These are phyloP conservation scores for Ambrosiella cleistominuta DNA, from an alignment of 2,329 filamentous ascomycete species.

Conservation along the genomic window DNA sequence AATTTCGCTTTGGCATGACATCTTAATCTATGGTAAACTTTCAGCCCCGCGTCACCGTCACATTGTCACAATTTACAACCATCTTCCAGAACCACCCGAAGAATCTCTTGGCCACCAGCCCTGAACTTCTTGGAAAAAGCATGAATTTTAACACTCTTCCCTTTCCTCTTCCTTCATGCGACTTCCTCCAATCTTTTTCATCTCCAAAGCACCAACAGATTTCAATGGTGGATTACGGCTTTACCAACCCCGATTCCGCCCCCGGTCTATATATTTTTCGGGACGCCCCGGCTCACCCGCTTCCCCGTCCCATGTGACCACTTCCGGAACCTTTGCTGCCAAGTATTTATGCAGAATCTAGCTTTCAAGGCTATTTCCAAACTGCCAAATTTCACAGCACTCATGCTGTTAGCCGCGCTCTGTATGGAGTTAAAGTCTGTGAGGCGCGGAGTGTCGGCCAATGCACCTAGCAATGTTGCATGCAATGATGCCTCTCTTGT, in stretches of 20 bases:
- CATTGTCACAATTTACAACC: not conserved
- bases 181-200: not conserved
- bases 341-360: not conserved
- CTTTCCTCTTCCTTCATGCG: not conserved
- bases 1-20: no score
- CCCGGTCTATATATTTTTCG: not conserved
- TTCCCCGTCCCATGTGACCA: not conserved
- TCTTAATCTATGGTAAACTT: not conserved
- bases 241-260: not conserved
- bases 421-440: no score
- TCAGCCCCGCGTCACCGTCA: not conserved
- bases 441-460: no score
- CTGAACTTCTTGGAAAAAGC: not conserved
- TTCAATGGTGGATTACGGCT: not conserved
- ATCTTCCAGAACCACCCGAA: not conserved
- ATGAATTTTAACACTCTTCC: not conserved
- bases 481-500: no score
- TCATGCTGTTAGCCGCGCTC: no score
- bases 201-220: not conserved
- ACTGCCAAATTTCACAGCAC: no score
- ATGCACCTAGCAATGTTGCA: no score
- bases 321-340: not conserved
- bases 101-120: not conserved
- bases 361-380: no score
- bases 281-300: not conserved